Evolutionary conservation across 2,329 filamentous ascomycete species (phyloP), one percentile per base, ranked within the genome.

Genomic region (Fusarium pilosicola): DNA sequence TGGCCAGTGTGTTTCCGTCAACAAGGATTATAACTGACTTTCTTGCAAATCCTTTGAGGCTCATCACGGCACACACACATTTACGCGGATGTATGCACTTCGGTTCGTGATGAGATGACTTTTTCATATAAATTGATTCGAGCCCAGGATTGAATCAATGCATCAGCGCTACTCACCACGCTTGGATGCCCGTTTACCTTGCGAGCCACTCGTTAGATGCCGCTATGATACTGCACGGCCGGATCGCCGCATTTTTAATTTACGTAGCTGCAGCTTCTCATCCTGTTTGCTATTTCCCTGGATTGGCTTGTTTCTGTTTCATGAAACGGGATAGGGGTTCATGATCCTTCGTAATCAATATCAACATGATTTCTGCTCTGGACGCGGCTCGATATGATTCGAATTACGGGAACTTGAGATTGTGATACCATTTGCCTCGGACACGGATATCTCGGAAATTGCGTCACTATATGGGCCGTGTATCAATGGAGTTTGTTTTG

Each of bases 221-320:
- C 62, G 46, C 57, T 52, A 46, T 58, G 32, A 65, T 56, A 44
- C 32, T 48, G 54, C 62, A 74, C 66, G 52, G 62, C 56, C 46
- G 55, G 55, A 49, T 72, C 56, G 45, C 46, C 55, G 28, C 71
- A 28, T 39, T 41, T 38, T 68, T 65, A 65, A 58, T 49, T 54
- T 41, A 46, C 45, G 32, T n/a, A 45, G 56, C 52, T 54, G 52
- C 52, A 70, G 52, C 39, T 61, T 59, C 38, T 44, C 55, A 24
- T 70, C 60, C 48, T 69, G 42, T 73, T 62, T 72, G 17, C 42
- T 63, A 39, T 54, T 58, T 56, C 46, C 30, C 59, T 55, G 44
- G 52, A 48, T 57, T 55, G 57, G 68, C 71, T 66, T 65, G 71
- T 68, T 62, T 72, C 68, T 74, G 68, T 60, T 60, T 74, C 71